phyloP scores from a whole-genome alignment of 2,329 filamentous ascomycete species.

The Ophiostoma ulmi region DNA sequence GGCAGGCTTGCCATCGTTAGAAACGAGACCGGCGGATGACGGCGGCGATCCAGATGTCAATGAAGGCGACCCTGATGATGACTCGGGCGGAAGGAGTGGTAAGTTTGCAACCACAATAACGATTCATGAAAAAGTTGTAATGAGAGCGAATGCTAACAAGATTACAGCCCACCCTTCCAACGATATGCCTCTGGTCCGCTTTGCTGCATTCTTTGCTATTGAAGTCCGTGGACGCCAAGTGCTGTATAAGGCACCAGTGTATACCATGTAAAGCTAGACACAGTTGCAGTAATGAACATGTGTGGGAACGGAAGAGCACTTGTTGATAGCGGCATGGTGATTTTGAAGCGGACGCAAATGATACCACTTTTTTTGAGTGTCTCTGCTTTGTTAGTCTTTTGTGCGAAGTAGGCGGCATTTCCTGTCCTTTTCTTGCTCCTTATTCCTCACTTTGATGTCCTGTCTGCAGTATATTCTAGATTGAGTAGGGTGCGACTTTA shows the following conservation, averaged over 20 bases:
- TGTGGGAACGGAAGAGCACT: background rate
- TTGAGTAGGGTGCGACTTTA: background rate
- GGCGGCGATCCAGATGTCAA: conserved; percentile 36
- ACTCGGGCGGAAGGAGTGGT: conserved; percentile 28
- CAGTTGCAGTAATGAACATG: background rate
- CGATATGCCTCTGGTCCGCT: conserved; percentile 57
- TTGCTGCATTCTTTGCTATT: conserved; percentile 68
- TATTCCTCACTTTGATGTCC: background rate
- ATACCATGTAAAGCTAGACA: conserved; percentile 43
- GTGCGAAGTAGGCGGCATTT: background rate
- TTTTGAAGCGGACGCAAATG: background rate
- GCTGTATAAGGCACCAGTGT: conserved; percentile 70
- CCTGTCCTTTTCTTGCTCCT: background rate
- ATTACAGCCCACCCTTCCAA: conserved; percentile 36
- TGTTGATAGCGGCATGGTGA: background rate
- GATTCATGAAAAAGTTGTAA: background rate
- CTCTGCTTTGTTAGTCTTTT: background rate
- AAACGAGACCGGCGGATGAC: conserved; percentile 38
- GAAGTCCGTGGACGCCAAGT: conserved; percentile 73
- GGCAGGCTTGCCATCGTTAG: conserved; percentile 57
- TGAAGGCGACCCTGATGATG: conserved; percentile 37
- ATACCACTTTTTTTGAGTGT: conserved; percentile 5
- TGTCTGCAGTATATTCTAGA: background rate
- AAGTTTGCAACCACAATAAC: conserved; percentile 6
- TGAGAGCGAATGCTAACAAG: background rate